phyloP scores from a whole-genome alignment of 176 grass and related monocot species.

The Otatea glauca region DNA sequence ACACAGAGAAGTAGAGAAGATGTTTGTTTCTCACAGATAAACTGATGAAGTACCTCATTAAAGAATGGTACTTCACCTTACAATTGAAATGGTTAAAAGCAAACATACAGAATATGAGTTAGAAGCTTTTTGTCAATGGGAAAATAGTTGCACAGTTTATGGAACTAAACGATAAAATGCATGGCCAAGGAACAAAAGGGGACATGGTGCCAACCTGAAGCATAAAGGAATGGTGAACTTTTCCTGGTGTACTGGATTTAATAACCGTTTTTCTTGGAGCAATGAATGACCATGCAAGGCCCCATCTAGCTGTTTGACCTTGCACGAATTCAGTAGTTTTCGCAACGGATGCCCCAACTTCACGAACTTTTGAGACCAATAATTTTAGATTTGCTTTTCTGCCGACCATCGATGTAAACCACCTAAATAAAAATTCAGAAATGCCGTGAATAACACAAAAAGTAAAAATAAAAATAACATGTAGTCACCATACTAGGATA shows the following conservation, averaged over 20 bases:
- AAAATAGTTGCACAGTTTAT: background rate
- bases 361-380: conserved; percentile 64
- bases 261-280: conserved; percentile 63
- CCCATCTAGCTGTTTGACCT: conserved; percentile 90
- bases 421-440: conserved; percentile 55
- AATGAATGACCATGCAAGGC: conserved; percentile 95
- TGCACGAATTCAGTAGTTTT: conserved; percentile 97
- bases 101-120: background rate
- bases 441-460: background rate
- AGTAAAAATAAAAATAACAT: background rate
- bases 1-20: background rate
- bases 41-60: background rate
- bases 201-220: conserved; percentile 60
- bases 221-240: conserved; percentile 71
- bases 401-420: conserved; percentile 97
- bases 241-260: conserved; percentile 55
- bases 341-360: conserved; percentile 66
- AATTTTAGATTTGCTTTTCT: conserved; percentile 84
- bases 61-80: background rate
- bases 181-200: conserved; percentile 31
- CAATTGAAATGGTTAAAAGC: background rate
- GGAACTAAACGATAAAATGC: background rate
- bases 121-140: background rate
- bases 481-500: background rate
- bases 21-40: background rate